Evolutionary conservation across 78 protist genomes (phyloP), one percentile per base, ranked within the genome.

Genomic region (Salpingoeca rosetta): DNA sequence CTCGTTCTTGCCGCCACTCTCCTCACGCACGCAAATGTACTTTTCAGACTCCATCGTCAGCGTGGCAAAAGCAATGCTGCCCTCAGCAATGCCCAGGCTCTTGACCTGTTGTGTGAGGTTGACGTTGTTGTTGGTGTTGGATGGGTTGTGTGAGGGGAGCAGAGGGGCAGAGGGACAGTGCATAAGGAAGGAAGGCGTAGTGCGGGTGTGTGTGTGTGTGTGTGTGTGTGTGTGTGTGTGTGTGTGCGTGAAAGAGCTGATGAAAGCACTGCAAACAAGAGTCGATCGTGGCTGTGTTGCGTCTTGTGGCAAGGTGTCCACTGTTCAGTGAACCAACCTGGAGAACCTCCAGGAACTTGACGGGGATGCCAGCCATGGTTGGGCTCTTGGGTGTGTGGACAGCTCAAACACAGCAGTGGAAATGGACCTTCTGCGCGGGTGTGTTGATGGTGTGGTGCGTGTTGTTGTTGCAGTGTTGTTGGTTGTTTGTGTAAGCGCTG

Each of bases 41-140:
- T 94, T 92, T 82, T 96, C 99, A 41, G 92, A 80, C 86, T 97
- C 97, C 94, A 97, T 88, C 41, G 98, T 97, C 79, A 97, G 89
- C 7, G 95, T 92, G 22, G 91, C 78, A 84, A 96, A 96, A 26
- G 89, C 76, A 57, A 97, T 91, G 56, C 91, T 80, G 56, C 83
- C 87, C 35, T 91, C 82, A 80, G 89, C 84, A 84, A 94, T 91
- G 80, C 95, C 95, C 41, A 92, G 43, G n/a, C 77, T 82, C 76
- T 76, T 81, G 83, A 88, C 82, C 90, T 88, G 86, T 17, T n/a
- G n/a, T n/a, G n/a, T n/a, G n/a, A n/a, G n/a, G 25, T 37, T 56
- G 72, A 56, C 72, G 22, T 56, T 22, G 72, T 56, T 56, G 22
- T 56, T 56, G 72, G 72, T 11, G 22, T 56, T 11, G n/a, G 11